Evolutionary conservation across 2,329 filamentous ascomycete species (phyloP).

Genomic region (Colletotrichum horii): DNA sequence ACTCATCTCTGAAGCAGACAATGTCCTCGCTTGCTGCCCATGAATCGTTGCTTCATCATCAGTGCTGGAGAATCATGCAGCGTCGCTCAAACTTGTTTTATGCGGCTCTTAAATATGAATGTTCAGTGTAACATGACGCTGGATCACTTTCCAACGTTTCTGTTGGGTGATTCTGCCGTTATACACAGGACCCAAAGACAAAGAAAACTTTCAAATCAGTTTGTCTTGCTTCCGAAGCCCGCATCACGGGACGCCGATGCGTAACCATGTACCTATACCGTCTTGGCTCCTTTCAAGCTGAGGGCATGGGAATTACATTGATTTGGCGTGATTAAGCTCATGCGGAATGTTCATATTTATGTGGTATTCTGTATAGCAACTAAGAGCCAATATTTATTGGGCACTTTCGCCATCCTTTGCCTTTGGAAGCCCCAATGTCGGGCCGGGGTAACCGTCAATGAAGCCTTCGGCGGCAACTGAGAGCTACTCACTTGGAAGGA

Average conservation of each 20-base stretch:
- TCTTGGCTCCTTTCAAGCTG: neutral
- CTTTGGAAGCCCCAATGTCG: accelerated
- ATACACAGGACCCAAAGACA: accelerated
- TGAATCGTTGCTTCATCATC: no score
- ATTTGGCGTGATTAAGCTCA: neutral
- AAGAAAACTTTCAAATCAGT: neutral
- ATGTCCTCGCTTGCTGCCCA: no score
- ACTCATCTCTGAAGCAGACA: no score
- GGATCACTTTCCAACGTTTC: no score
- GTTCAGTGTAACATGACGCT: no score
- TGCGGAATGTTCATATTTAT: neutral
- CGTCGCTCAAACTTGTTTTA: no score
- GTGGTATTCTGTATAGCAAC: neutral
- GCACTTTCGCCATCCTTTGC: neutral
- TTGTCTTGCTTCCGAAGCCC: neutral
- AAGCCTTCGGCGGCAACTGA: neutral
- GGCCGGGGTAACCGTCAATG: neutral
- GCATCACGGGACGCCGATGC: accelerated
- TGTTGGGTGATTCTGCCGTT: neutral
- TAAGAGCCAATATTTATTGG: neutral
- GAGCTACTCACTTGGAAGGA: neutral
- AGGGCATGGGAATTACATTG: accelerated
- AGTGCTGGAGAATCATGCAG: no score
- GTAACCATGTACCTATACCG: accelerated
- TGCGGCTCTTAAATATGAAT: no score